A percentile compares a stretch with the other conserved stretches of the same genome.
These are phyloP conservation scores for Candida corydali DNA, from an alignment of 805 yeast species.

Conservation along the genomic window DNA sequence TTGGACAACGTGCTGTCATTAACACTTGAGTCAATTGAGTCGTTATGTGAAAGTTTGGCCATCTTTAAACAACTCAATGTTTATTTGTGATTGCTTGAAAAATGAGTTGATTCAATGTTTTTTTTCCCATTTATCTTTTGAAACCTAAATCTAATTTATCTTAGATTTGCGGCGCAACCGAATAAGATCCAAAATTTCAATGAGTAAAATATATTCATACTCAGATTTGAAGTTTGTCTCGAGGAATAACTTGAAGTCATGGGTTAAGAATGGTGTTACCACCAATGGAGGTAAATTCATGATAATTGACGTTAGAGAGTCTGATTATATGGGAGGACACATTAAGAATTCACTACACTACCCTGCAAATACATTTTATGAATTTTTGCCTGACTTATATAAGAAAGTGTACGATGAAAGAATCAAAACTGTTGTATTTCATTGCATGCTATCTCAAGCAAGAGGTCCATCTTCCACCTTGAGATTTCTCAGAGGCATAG, in stretches of 20 bases:
- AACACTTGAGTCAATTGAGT: background rate
- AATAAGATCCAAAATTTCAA: no score
- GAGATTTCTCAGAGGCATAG: constrained; percentile 48
- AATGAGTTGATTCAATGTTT: no score
- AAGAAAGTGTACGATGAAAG: constrained; percentile 26
- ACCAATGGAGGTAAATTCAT: constrained; percentile 41
- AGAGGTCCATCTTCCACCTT: constrained; percentile 87
- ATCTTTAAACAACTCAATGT: background rate
- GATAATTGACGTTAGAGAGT: constrained; percentile 82
- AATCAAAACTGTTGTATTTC: constrained; percentile 65
- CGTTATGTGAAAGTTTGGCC: background rate
- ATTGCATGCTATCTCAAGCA: constrained; percentile 87
- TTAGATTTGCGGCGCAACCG: no score
- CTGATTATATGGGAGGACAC: constrained; percentile 79
- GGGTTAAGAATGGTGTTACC: constrained; percentile 39
- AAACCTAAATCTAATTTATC: no score
- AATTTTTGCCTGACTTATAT: constrained; percentile 35
- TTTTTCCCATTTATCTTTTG: no score
- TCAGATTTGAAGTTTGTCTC: constrained; percentile 46
- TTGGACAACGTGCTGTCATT: constrained; percentile 18
- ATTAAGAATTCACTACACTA: constrained; percentile 51
- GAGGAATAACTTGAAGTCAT: constrained; percentile 39
- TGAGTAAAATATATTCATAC: constrained; percentile 19
- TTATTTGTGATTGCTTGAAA: background rate
- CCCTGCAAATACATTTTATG: constrained; percentile 46